Conservation (phyloP, 129 eudicot species). For the Tagetes patula region DNA sequence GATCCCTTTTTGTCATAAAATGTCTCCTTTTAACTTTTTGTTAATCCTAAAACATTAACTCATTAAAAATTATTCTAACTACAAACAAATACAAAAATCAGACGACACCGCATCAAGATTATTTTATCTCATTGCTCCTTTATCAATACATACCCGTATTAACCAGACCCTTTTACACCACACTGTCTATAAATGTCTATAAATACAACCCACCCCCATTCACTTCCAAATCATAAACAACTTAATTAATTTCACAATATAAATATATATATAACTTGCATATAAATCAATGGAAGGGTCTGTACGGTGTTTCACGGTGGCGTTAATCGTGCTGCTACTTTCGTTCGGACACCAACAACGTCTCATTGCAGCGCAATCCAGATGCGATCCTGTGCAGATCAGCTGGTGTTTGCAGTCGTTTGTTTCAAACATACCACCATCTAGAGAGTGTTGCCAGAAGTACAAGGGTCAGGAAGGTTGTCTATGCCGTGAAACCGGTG, state of each 20-base stretch:
- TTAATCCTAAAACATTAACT: too few relatives aligned
- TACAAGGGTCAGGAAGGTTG: slow-evolving; percentile 27
- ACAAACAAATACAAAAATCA: too few relatives aligned
- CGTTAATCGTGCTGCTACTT: slow-evolving; percentile 15
- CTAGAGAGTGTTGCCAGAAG: slow-evolving; percentile 23
- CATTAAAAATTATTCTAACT: too few relatives aligned
- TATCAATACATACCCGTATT: too few relatives aligned
- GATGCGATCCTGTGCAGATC: slow-evolving; percentile 31
- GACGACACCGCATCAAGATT: too few relatives aligned
- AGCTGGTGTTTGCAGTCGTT: slow-evolving; percentile 38
- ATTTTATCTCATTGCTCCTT: too few relatives aligned
- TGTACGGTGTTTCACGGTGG: background rate
- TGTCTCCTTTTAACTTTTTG: too few relatives aligned
- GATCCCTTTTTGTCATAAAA: too few relatives aligned
- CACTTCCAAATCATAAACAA: background rate
- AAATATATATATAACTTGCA: too few relatives aligned
- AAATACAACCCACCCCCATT: slow-evolving; percentile 11
- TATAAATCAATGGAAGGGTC: slow-evolving; percentile 15
- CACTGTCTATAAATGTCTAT: slow-evolving; percentile 19
- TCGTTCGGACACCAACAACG: slow-evolving; percentile 11
- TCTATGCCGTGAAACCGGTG: slow-evolving; percentile 25
- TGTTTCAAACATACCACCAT: slow-evolving; percentile 31
- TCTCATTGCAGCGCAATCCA: slow-evolving; percentile 8
- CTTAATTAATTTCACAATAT: background rate
- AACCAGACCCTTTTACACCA: background rate